A percentile compares a stretch with the other conserved stretches of the same genome.
Conservation (phyloP, 2,329 filamentous ascomycete species). For the Pyrenochaeta sp. region DNA sequence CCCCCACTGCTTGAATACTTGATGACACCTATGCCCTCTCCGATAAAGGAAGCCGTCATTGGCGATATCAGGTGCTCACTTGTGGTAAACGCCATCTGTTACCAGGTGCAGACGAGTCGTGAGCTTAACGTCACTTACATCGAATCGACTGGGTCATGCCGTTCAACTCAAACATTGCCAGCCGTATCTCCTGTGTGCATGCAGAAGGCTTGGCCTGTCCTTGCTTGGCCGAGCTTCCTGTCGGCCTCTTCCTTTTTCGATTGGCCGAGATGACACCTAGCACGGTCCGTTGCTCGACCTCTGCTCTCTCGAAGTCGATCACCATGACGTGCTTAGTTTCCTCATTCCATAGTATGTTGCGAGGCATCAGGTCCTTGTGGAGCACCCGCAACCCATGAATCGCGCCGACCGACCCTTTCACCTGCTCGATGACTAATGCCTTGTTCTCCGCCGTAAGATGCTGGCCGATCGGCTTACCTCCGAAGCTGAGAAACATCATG, state of each 20-base stretch:
- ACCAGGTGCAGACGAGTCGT: neutral
- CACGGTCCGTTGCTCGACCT: constrained; percentile 27
- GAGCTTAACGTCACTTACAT: neutral
- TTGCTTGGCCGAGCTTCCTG: neutral
- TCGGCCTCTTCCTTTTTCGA: constrained; percentile 13
- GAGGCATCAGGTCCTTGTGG: constrained; percentile 24
- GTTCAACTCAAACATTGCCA: neutral
- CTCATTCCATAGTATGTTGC: constrained; percentile 29
- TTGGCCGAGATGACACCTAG: constrained; percentile 21
- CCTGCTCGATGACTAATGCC: constrained; percentile 5
- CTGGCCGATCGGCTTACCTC: constrained; percentile 19
- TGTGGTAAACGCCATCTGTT: neutral
- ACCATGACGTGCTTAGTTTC: constrained; percentile 20
- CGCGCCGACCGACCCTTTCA: constrained; percentile 12
- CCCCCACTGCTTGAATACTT: neutral
- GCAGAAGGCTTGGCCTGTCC: neutral
- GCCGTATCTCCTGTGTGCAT: neutral
- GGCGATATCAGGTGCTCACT: neutral
- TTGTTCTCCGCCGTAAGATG: constrained; percentile 16
- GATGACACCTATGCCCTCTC: neutral
- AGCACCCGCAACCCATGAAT: constrained; percentile 20
- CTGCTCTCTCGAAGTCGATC: constrained; percentile 31
- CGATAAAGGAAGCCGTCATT: neutral
- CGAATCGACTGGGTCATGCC: neutral
- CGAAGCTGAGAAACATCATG: constrained; percentile 35